Percentiles rank a stretch among this genome's conserved stretches.
phyloP scores from a whole-genome alignment of 176 grass and related monocot species.

The Lolium rigidum region DNA sequence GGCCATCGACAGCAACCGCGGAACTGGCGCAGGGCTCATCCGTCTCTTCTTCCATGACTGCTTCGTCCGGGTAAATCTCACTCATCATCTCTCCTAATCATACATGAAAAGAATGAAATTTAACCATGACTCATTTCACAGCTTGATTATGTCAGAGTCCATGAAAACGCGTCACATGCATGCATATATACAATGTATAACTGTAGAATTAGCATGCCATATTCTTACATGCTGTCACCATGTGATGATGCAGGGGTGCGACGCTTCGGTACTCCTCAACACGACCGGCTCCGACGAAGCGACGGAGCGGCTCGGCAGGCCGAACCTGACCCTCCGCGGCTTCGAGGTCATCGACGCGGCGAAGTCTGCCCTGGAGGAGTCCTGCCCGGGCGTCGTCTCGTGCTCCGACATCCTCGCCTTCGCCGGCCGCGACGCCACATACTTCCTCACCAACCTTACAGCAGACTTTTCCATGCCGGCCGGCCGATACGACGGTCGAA shows the following conservation, averaged over 20 bases:
- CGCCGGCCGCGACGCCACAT: slow-evolving; percentile 49
- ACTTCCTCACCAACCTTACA: slow-evolving; percentile 2
- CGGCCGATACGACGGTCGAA: slow-evolving; percentile 50
- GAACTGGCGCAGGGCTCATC: slow-evolving; percentile 48
- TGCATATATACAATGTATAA: neutral
- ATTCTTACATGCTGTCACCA: neutral
- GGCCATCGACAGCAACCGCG: neutral
- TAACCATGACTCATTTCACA: neutral
- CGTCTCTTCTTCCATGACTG: slow-evolving; percentile 70
- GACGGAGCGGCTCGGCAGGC: slow-evolving; percentile 28
- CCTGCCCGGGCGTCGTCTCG: slow-evolving; percentile 42
- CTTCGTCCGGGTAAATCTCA: slow-evolving; percentile 43
- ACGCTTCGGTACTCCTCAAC: slow-evolving; percentile 29
- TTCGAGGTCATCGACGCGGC: slow-evolving; percentile 61
- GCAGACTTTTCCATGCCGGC: slow-evolving; percentile 40
- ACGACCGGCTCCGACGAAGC: neutral
- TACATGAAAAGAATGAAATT: neutral
- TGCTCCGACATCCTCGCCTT: slow-evolving; percentile 61
- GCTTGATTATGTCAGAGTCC: neutral
- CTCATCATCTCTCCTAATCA: neutral
- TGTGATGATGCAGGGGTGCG: slow-evolving; percentile 8
- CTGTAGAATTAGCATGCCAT: neutral
- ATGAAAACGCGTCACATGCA: neutral
- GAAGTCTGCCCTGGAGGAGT: slow-evolving; percentile 41
- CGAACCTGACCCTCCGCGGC: slow-evolving; percentile 42